Percentiles rank a stretch among this genome's conserved stretches.
These are phyloP conservation scores for Neurospora pannonica DNA, from an alignment of 495 filamentous ascomycete species.

Conservation along the genomic window DNA sequence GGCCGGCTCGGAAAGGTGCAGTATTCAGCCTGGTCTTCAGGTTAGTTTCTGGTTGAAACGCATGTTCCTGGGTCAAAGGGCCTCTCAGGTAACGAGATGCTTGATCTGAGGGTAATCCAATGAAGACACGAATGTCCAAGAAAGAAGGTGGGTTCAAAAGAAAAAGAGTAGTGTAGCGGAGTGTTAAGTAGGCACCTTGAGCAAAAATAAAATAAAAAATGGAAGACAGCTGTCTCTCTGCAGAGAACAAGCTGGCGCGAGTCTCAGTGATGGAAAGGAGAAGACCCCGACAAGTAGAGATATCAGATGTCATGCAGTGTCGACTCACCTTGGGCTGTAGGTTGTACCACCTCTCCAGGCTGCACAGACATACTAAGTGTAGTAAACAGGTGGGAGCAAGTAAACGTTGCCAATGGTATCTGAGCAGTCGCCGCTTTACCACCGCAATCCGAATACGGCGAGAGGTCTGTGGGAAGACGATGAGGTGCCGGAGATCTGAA, in stretches of 20 bases:
- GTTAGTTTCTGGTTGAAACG: not conserved
- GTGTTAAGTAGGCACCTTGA: not conserved
- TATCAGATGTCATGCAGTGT: not conserved
- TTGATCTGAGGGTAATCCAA: not conserved
- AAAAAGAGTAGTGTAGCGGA: not conserved
- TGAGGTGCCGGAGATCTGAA: not conserved
- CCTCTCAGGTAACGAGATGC: not conserved
- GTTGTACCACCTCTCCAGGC: not conserved
- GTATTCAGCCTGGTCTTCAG: not conserved
- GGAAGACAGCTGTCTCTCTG: not conserved
- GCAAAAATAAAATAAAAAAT: not conserved
- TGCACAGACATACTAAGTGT: not conserved
- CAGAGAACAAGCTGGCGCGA: not conserved
- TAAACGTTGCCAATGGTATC: not conserved
- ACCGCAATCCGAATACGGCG: not conserved
- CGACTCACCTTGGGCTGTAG: not conserved
- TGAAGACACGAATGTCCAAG: not conserved
- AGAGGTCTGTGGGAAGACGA: not conserved
- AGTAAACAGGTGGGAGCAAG: not conserved
- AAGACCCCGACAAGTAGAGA: not conserved
- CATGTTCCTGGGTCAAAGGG: not conserved
- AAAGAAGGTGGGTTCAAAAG: not conserved
- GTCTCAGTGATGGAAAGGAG: not conserved
- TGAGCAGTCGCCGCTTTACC: not conserved
- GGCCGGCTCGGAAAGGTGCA: not conserved